These are phyloP conservation scores for Schizosaccharomyces osmophilus DNA, from an alignment of 805 yeast genomes.

Conservation along the genomic window DNA sequence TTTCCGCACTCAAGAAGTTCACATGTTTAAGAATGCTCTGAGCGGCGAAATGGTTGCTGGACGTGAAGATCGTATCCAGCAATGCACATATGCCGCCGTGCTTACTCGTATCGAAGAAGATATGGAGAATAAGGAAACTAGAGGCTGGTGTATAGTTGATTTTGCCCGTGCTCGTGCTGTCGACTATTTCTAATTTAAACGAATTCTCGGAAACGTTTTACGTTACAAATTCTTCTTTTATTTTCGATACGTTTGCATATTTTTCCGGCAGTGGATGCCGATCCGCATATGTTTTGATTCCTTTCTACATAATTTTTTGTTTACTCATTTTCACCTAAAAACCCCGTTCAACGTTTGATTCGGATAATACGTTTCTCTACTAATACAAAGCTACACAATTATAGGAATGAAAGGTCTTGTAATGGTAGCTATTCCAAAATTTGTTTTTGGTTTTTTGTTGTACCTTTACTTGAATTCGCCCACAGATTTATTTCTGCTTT, in stretches of 20 bases:
- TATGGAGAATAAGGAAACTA: constrained; percentile 69
- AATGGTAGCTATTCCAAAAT: too few species aligned
- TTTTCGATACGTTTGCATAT: background rate
- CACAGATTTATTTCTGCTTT: too few species aligned
- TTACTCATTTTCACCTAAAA: background rate
- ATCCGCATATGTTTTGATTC: background rate
- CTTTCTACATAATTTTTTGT: background rate
- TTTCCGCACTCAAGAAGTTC: constrained; percentile 91
- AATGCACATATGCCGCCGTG: constrained; percentile 91
- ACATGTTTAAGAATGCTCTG: constrained; percentile 64
- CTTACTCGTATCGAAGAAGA: constrained; percentile 82
- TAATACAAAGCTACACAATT: too few species aligned
- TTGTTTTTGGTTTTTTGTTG: too few species aligned
- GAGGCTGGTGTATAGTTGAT: constrained; percentile 91
- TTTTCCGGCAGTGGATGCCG: background rate
- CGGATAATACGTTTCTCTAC: too few species aligned
- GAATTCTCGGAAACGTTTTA: background rate
- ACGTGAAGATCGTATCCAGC: constrained; percentile 70
- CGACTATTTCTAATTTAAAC: constrained; percentile 22
- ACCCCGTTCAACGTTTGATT: too few species aligned
- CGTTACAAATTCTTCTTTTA: background rate
- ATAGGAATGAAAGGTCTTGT: too few species aligned
- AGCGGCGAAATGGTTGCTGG: constrained; percentile 93
- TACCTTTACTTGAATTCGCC: too few species aligned
- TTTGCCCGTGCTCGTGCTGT: constrained; percentile 84